Conservation (phyloP, 2,329 filamentous ascomycete genomes). For the Cladosporium sp. region DNA sequence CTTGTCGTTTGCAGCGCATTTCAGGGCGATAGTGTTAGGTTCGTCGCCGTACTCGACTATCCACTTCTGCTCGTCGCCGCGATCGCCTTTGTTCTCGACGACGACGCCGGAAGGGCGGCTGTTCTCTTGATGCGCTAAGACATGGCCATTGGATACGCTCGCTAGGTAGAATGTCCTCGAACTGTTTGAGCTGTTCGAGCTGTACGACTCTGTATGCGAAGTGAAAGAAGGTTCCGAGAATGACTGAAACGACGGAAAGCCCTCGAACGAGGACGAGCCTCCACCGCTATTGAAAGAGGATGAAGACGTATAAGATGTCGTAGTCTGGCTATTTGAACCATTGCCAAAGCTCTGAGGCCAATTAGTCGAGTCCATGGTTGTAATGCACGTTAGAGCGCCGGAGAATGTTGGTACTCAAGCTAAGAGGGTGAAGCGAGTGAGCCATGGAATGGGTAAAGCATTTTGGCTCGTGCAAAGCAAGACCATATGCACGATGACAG, state of each 20-base stretch:
- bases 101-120: slow-evolving; percentile 3
- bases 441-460: not conserved
- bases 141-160: slow-evolving; percentile 14
- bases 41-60: slow-evolving; percentile 11
- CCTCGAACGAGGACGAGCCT: not conserved
- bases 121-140: slow-evolving; percentile 1
- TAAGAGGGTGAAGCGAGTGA: not conserved
- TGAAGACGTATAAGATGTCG: not conserved
- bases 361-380: slow-evolving; percentile 5
- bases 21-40: slow-evolving; percentile 6
- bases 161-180: slow-evolving; percentile 7
- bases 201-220: not conserved
- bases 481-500: slow-evolving; percentile 2
- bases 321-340: not conserved
- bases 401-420: not conserved
- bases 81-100: slow-evolving; percentile 16
- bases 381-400: not conserved
- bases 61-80: slow-evolving; percentile 16
- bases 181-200: not conserved
- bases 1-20: slow-evolving; percentile 2
- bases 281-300: not conserved
- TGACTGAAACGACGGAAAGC: slow-evolving; percentile 2
- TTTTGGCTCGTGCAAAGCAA: not conserved
- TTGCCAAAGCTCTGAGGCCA: not conserved
- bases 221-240: not conserved